Evolutionary conservation across 2,329 filamentous ascomycete species (phyloP), one percentile per base, ranked within the genome.

Genomic region (Diplodia mutila): DNA sequence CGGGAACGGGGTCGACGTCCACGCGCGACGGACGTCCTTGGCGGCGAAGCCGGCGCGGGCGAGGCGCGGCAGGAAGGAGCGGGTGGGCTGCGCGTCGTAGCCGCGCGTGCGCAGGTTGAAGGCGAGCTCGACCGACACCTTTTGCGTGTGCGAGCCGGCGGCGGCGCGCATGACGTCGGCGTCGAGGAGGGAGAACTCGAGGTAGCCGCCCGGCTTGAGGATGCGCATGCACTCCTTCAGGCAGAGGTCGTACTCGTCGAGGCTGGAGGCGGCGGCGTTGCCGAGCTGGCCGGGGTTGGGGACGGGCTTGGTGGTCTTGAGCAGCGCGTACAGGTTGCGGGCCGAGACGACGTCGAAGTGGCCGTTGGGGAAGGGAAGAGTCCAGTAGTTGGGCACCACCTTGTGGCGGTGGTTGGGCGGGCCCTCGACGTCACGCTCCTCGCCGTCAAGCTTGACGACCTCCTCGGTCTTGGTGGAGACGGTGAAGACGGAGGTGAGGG

Each of bases 281-380:
- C 25, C 21, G 16, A 37, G n/a, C 18, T 51, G 42, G 39, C 71
- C 73, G n/a, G 76, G 75, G 68, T 72, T 74, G 18, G 76, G 76
- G 2, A 75, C 68, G 23, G 90, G 88, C 79, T 81, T 83, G 70
- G 82, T 81, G 2, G 83, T 85, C 77, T 94, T 95, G 73, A 99
- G 87, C 48, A 96, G 86, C 65, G 90, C 88, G 79, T 97, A 92
- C 57, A 99, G 86, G 67, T 94, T 92, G 42, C 94, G 90, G 1
- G 94, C 93, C 2, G 92, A 97, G 74, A 99, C 88, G 71, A 97
- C 88, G 75, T 98, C 94, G 74, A 99, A 99, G 77, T 94, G 89
- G 71, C 89, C 88, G 74, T 92, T 88, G 8, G 89, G 87, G 80
- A 98, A 99, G 0, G 95, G 95, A 1, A 99, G 86, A 69, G 87